phyloP scores from a whole-genome alignment of 2,329 filamentous ascomycete species.

The Pseudodiploospora longispora region DNA sequence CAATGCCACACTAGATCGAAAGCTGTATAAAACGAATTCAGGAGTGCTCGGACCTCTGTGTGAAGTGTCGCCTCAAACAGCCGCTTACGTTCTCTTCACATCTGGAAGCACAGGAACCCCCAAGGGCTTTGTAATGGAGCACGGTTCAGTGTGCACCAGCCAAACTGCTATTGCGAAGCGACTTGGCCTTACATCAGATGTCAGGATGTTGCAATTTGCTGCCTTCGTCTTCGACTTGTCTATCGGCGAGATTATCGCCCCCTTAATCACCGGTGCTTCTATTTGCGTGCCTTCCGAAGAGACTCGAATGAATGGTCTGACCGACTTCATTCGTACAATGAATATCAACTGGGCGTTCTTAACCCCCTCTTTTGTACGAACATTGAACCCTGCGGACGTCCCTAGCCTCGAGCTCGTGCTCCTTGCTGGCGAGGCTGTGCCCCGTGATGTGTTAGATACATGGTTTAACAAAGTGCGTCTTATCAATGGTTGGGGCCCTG shows the following conservation, averaged over 20 bases:
- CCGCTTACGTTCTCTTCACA: slow-evolving; percentile 10
- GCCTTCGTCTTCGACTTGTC: neutral
- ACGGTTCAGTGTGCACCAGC: neutral
- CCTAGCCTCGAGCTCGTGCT: neutral
- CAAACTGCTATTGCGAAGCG: neutral
- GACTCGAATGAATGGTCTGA: neutral
- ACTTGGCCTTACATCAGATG: neutral
- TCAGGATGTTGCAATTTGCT: neutral
- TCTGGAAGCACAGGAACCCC: slow-evolving; percentile 11
- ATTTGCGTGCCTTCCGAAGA: neutral
- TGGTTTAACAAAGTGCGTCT: neutral
- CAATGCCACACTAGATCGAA: too few species aligned
- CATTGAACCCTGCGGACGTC: neutral
- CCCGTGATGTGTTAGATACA: neutral
- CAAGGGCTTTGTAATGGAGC: slow-evolving; percentile 10
- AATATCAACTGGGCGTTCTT: neutral
- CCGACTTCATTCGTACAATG: neutral
- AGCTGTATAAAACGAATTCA: too few species aligned
- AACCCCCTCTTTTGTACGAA: neutral
- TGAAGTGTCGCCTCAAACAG: neutral
- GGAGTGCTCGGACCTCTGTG: too few species aligned
- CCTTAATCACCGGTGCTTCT: neutral
- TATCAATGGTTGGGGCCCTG: neutral
- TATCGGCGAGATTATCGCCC: neutral
- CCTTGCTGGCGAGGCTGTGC: neutral